Evolutionary conservation across 2,329 filamentous ascomycete genomes (phyloP), one percentile per base, ranked within the genome.

Genomic region (Cercospora citrullina): DNA sequence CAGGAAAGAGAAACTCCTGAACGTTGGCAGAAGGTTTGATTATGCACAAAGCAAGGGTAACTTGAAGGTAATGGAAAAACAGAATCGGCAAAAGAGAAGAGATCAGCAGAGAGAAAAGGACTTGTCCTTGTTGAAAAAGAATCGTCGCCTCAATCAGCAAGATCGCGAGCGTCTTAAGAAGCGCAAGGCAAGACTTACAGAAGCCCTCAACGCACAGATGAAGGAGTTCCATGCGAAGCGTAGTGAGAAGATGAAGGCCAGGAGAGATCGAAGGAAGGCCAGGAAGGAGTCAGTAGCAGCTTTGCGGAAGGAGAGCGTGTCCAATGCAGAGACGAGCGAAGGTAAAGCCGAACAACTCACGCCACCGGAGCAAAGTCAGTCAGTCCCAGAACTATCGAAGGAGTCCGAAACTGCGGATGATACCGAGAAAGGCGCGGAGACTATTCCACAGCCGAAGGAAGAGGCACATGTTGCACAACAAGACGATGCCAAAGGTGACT

Each of bases 21-120:
- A 87, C 10, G 87, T 90, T n/a, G 90, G 90, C 1, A 83, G 89
- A 62, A 88, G 88, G 1, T 91, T 91, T 69, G 90, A 92, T 71
- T 83, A 91, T 5, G 89, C 90, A 0, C 89, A 91, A 76, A 86
- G 87, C 70, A 91, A 91, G 75, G 89, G 87, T 3, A 82, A 85
- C 6, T 81, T 87, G 45, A 72, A 82, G 4, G 84, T 86, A 45
- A 83, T 84, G 66, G 85, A 87, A 65, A 79, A 80, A 51, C 48
- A 63, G 39, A 75, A 80, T 51, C 73, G 79, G 31, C 42, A 36
- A 26, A 26, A 30, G 30, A 28, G 42, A 51, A 45, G 61, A 36
- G 48, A 31, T 31, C 42, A 63, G 45, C 26, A 55, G 31, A 80
- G 77, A 59, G 75, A 76, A 57, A 76, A 78, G 33, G 51, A 68